These are phyloP conservation scores for Monosporozyma siamensis DNA, from an alignment of 805 yeast species.

Conservation along the genomic window DNA sequence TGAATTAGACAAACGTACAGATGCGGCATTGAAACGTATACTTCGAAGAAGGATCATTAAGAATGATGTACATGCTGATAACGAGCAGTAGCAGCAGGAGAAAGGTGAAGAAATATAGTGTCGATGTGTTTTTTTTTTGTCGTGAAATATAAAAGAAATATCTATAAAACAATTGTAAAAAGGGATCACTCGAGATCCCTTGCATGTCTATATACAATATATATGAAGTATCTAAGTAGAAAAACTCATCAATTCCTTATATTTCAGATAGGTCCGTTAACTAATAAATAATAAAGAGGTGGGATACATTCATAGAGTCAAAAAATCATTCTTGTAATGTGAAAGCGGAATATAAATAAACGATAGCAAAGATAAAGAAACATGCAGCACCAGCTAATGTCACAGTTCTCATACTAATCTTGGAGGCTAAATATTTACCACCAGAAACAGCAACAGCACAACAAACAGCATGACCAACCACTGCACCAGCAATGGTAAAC, in stretches of 20 bases:
- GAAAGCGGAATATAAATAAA: slow-evolving; percentile 66
- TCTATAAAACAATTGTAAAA: background rate
- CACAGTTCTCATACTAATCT: slow-evolving; percentile 83
- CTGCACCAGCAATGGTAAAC: slow-evolving; percentile 81
- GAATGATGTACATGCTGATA: background rate
- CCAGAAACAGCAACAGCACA: slow-evolving; percentile 88
- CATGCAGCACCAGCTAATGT: slow-evolving; percentile 87
- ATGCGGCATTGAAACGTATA: slow-evolving; percentile 32
- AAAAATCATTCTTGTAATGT: background rate
- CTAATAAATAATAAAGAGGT: too few relatives aligned
- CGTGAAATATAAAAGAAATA: too few relatives aligned
- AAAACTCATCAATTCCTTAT: too few relatives aligned
- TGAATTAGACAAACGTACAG: slow-evolving; percentile 35
- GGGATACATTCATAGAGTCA: background rate
- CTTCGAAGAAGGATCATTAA: slow-evolving; percentile 30
- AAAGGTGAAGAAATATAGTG: background rate
- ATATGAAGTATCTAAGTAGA: too few relatives aligned
- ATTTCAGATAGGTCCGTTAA: background rate
- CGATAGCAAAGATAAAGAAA: slow-evolving; percentile 69
- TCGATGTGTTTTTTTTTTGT: too few relatives aligned
- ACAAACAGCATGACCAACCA: slow-evolving; percentile 81
- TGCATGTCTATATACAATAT: too few relatives aligned
- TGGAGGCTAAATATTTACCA: slow-evolving; percentile 82
- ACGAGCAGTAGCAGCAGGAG: too few relatives aligned
- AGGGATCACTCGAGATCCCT: background rate